Percentiles rank a stretch among this genome's conserved stretches.
These are phyloP conservation scores for Gymnopilus dilepis DNA, from an alignment of 768 basidiomycete genomes.

Conservation along the genomic window DNA sequence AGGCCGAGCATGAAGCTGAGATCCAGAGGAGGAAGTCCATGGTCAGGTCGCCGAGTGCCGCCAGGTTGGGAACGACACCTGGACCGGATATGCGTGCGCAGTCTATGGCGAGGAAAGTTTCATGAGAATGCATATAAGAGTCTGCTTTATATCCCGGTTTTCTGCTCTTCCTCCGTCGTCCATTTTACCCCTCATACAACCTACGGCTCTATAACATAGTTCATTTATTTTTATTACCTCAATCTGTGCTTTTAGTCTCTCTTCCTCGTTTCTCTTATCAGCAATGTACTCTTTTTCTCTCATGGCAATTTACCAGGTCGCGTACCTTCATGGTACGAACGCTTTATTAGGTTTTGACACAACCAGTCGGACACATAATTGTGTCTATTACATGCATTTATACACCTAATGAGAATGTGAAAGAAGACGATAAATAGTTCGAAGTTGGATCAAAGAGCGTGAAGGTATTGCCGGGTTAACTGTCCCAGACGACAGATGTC, in stretches of 20 bases:
- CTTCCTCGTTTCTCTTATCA: background rate
- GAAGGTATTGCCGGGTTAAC: too few species aligned
- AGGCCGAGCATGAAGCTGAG: slow-evolving; percentile 26
- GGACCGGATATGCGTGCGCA: slow-evolving; percentile 8
- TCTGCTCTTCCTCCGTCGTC: background rate
- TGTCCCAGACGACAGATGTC: background rate
- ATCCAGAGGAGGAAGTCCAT: slow-evolving; percentile 24
- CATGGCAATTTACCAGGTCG: too few species aligned
- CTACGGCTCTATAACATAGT: background rate
- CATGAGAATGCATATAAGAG: too few species aligned
- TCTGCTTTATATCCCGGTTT: too few species aligned
- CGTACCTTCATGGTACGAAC: too few species aligned
- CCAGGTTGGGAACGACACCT: background rate
- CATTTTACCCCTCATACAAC: background rate
- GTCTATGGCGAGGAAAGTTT: slow-evolving; percentile 11
- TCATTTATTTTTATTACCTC: background rate
- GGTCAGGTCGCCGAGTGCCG: slow-evolving; percentile 31
- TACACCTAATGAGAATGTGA: background rate
- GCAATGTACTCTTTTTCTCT: background rate
- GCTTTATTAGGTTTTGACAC: too few species aligned
- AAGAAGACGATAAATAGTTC: background rate
- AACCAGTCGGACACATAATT: background rate
- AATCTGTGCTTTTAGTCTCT: background rate
- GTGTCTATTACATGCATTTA: background rate
- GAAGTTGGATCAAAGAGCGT: background rate